Conservation (phyloP, 2,329 filamentous ascomycete species). For the Botryosphaeria dothidea region DNA sequence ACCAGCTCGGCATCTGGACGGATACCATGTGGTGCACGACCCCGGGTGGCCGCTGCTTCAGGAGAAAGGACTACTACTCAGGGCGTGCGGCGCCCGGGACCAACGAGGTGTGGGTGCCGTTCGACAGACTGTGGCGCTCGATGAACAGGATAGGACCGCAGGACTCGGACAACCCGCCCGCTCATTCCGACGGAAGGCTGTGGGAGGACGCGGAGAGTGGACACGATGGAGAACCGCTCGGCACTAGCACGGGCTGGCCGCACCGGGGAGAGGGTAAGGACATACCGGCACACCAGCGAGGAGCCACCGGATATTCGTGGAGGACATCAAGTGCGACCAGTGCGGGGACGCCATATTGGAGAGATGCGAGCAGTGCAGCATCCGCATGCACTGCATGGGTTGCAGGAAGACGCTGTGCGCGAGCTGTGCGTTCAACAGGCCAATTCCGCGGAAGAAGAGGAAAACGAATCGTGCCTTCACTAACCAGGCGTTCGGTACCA, state of each 20-base stretch:
- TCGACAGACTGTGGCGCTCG: conserved; percentile 60
- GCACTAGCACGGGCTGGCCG: conserved; percentile 45
- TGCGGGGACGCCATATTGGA: conserved; percentile 57
- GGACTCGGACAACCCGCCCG: conserved; percentile 31
- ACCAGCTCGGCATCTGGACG: conserved; percentile 61
- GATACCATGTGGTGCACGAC: conserved; percentile 64
- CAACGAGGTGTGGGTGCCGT: conserved; percentile 63
- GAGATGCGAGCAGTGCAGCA: conserved; percentile 61
- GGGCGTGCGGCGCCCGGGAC: conserved; percentile 57
- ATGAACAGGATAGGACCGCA: conserved; percentile 57
- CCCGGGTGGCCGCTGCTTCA: conserved; percentile 57
- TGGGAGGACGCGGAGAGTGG: conserved; percentile 60
- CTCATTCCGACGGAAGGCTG: conserved; percentile 50
- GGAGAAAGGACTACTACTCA: conserved; percentile 58
- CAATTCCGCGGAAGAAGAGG: conserved; percentile 44
- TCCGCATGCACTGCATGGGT: conserved; percentile 62
- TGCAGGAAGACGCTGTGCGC: conserved; percentile 62
- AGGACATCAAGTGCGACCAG: conserved; percentile 55
- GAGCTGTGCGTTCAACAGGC: conserved; percentile 60
- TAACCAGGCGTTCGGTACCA: conserved; percentile 36
- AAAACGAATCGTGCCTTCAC: conserved; percentile 40
- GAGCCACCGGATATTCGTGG: conserved; percentile 55
- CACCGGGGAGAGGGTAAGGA: conserved; percentile 55
- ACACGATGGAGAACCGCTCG: conserved; percentile 56
- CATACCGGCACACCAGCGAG: conserved; percentile 54